Conservation (phyloP, 2,329 filamentous ascomycete species). For the Scedosporium boydii region DNA sequence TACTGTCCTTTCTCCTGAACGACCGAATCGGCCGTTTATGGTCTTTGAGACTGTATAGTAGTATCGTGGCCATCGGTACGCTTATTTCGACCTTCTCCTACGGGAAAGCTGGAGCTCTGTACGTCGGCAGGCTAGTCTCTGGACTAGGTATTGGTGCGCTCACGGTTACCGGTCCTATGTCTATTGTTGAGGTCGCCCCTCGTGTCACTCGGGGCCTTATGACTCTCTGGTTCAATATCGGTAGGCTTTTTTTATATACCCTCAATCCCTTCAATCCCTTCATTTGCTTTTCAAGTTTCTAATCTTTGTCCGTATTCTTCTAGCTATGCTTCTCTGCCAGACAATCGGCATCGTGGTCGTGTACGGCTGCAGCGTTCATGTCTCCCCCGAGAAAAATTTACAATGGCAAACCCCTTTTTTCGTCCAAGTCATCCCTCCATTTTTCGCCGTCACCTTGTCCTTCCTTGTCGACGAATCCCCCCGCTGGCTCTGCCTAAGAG, state of each 20-base stretch:
- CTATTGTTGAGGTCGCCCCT: conserved; percentile 29
- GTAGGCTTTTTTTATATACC: conserved; percentile 23
- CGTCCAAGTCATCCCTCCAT: too few relatives aligned
- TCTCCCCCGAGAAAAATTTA: too few relatives aligned
- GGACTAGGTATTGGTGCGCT: conserved; percentile 28
- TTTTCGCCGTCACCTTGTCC: too few relatives aligned
- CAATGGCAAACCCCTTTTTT: too few relatives aligned
- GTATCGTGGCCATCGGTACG: conserved; percentile 23
- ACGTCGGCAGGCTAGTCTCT: conserved; percentile 24
- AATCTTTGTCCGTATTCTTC: too few relatives aligned
- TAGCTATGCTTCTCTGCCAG: too few relatives aligned
- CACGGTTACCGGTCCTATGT: conserved; percentile 26
- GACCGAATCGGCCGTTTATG: conserved; percentile 28
- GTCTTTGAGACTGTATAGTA: conserved; percentile 27
- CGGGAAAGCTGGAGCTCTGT: conserved; percentile 19
- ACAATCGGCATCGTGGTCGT: too few relatives aligned
- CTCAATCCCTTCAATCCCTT: too few relatives aligned
- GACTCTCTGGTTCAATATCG: conserved; percentile 25
- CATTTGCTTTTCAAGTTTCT: too few relatives aligned
- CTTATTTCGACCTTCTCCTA: conserved; percentile 20
- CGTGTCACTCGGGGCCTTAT: conserved; percentile 28
- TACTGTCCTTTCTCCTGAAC: conserved; percentile 27
- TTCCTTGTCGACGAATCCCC: too few relatives aligned
- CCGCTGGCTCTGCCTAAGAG: too few relatives aligned
- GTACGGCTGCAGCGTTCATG: too few relatives aligned